Evolutionary conservation across 2,329 filamentous ascomycete genomes (phyloP), one percentile per base, ranked within the genome.

Genomic region (Ceratocystiopsis brevicomis): DNA sequence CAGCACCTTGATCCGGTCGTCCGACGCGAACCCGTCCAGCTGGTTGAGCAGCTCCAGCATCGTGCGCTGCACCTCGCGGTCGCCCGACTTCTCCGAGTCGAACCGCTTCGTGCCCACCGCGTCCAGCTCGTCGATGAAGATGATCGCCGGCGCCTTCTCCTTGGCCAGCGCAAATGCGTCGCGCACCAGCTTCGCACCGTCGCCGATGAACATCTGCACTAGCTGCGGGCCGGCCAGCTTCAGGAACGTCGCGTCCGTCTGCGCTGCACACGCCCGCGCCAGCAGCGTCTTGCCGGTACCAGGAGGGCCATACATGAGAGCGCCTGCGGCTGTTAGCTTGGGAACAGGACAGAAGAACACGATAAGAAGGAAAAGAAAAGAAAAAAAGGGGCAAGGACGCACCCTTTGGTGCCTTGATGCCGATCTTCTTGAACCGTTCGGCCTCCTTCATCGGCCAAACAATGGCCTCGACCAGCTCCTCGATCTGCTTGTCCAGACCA

Each of bases 361-460:
- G 25, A 4, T 9, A 30, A 30, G 17, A 34, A n/a, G n/a, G n/a
- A n/a, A n/a, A n/a, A n/a, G n/a, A n/a, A n/a, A n/a, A n/a, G n/a
- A n/a, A n/a, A n/a, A n/a, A n/a, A n/a, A n/a, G n/a, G n/a, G n/a
- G n/a, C n/a, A n/a, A n/a, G n/a, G 16, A 14, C 16, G 36, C 74
- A 95, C 90, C 90, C 67, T 98, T 98, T 14, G 90, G 90, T 37
- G 90, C 88, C 68, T 98, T 98, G 70, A 98, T 98, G 53, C 90
- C 90, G 56, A 98, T 95, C 73, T 95, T 96, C 73, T 95, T 96
- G 69, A 98, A 98, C 17, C 88, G 76, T 54, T 98, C 92, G 2
- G 90, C 87, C 65, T 98, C 88, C 73, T 96, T 96, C 90, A 98
- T 98, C 2, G 90, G 90, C 88, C 88, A 96, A 30, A 98, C 90